Percentiles rank a stretch among this genome's conserved stretches.
Evolutionary conservation across 352 stramenopile species (phyloP).

Genomic region (Pythium folliculosum): DNA sequence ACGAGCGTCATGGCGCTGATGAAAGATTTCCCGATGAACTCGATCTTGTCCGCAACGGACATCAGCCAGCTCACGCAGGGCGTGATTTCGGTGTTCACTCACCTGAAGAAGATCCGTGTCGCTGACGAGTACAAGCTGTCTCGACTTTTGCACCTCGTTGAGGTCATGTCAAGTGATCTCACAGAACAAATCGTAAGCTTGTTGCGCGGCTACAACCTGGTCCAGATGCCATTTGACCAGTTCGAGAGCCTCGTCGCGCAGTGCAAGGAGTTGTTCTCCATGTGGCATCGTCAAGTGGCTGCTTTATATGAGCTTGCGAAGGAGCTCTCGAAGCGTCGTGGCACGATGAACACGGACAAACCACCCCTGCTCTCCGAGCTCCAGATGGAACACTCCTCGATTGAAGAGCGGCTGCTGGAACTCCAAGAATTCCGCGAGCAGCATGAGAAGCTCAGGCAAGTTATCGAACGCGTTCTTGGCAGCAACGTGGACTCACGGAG

Average conservation of each 20-base stretch:
- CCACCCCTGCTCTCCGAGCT: constrained; percentile 77
- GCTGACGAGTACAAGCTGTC: constrained; percentile 88
- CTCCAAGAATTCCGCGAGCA: constrained; percentile 90
- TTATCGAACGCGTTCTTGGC: constrained; percentile 86
- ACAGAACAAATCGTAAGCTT: constrained; percentile 81
- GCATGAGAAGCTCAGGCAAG: constrained; percentile 89
- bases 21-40: constrained; percentile 93
- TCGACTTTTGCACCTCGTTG: constrained; percentile 75
- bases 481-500: constrained; percentile 46
- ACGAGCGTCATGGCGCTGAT: constrained; percentile 91
- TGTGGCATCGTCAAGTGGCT: constrained; percentile 83
- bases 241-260: constrained; percentile 77
- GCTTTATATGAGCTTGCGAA: constrained; percentile 87
- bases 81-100: constrained; percentile 80
- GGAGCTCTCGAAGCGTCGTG: constrained; percentile 84
- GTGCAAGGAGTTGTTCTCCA: constrained; percentile 85
- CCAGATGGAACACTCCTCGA: constrained; percentile 81
- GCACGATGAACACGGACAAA: constrained; percentile 83
- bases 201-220: constrained; percentile 80
- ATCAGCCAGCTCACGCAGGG: constrained; percentile 84
- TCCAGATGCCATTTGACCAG: constrained; percentile 83
- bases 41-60: constrained; percentile 88
- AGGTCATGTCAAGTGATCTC: constrained; percentile 87
- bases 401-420: constrained; percentile 88
- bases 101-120: constrained; percentile 91